These are phyloP conservation scores for Pezicula rhizophila DNA, from an alignment of 2,329 filamentous ascomycete genomes.

Conservation along the genomic window DNA sequence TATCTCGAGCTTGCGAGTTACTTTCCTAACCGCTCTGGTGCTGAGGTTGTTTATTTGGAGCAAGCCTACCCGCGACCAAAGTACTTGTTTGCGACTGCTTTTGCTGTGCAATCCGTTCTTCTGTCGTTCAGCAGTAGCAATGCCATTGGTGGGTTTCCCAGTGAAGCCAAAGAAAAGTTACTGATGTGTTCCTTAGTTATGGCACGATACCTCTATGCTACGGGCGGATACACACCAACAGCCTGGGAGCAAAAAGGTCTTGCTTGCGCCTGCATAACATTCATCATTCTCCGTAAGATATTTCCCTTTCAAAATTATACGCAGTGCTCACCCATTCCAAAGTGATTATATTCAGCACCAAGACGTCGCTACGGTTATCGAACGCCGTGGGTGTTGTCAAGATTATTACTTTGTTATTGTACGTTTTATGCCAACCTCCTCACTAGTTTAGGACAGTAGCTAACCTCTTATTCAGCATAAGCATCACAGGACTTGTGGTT, in stretches of 20 bases:
- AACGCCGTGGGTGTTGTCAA: conserved; percentile 56
- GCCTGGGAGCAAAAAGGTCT: conserved; percentile 64
- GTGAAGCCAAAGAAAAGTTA: neutral
- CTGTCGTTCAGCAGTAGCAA: conserved; percentile 63
- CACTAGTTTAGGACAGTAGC: conserved; percentile 9
- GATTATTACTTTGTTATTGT: conserved; percentile 55
- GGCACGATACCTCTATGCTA: conserved; percentile 56
- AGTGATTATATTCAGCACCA: conserved; percentile 48
- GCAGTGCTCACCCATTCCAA: neutral
- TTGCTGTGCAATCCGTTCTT: conserved; percentile 57
- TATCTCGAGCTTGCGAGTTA: conserved; percentile 61
- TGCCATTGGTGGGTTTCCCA: conserved; percentile 37
- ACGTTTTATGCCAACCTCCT: conserved; percentile 7
- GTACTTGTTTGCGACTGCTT: conserved; percentile 58
- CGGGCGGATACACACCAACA: conserved; percentile 42
- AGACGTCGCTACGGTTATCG: conserved; percentile 47
- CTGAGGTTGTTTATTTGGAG: conserved; percentile 63
- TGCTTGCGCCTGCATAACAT: conserved; percentile 42
- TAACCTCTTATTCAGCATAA: conserved; percentile 31
- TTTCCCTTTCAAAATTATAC: neutral
- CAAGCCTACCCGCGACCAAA: conserved; percentile 60
- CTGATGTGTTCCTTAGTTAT: conserved; percentile 35
- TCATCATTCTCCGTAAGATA: conserved; percentile 41
- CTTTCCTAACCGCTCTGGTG: conserved; percentile 60
- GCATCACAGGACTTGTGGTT: conserved; percentile 55